Evolutionary conservation across 441 rosid species (phyloP), one percentile per base, ranked within the genome.

Genomic region (Bocquillonia castaneifolia): DNA sequence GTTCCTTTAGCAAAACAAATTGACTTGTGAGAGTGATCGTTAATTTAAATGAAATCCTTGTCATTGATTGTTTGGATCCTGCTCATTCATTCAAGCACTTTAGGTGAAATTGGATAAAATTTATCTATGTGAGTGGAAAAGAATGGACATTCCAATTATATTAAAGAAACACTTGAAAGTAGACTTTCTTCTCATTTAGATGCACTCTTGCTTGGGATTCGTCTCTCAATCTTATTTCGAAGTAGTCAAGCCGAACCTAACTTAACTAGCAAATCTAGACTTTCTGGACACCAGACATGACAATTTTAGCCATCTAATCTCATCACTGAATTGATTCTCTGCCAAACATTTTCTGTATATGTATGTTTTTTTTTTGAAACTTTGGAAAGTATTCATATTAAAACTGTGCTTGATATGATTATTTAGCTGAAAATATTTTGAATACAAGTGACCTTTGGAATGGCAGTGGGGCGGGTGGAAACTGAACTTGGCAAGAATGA

Each of bases 221-320:
- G 23, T 28, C n/a, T 32, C 32, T 40, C 28, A n/a, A 0, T 44
- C 28, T 26, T 54, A n/a, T 36, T 23, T 36, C 60, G 5, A 39
- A 39, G 44, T 39, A 10, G 75, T 68, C 73, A 71, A 68, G 60
- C 72, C 51, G 26, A 74, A 74, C 82, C 76, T 71, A 74, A 74
- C 77, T 67, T 77, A 70, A 69, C 78, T 62, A 56, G 37, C 18
- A 20, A 78, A 51, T 72, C 64, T 57, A 64, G 79, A 78, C 79
- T 78, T 76, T 66, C 36, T 23, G 56, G 55, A 60, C 77, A 73
- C 70, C 56, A 18, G 63, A 17, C 62, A 68, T 52, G 59, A 59
- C 62, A 72, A 52, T 50, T n/a, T 59, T 39, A 66, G 69, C 44
- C 58, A 22, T 37, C 22, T 10, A 13, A 66, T 9, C 63, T 36